A percentile compares a stretch with the other conserved stretches of the same genome.
Evolutionary conservation across 2,329 filamentous ascomycete genomes (phyloP).

Genomic region (Alternaria novae-zelandiae): DNA sequence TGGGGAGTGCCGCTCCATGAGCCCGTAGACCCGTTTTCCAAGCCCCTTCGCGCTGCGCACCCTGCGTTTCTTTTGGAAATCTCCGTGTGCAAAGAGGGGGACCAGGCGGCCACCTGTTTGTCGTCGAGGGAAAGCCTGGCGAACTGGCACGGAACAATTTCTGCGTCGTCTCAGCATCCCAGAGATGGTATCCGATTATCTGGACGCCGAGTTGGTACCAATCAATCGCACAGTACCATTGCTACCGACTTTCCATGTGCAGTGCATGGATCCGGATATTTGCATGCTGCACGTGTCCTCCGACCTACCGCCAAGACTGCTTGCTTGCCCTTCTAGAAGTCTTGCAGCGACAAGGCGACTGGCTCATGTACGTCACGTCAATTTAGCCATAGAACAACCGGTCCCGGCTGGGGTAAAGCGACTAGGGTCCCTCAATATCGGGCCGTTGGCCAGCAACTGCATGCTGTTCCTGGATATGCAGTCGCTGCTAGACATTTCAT

Average conservation of each 20-base stretch:
- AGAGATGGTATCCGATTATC: neutral
- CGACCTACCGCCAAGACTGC: conserved; percentile 15
- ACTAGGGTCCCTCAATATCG: conserved; percentile 25
- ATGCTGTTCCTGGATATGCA: conserved; percentile 12
- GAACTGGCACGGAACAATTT: conserved; percentile 35
- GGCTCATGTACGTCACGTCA: conserved; percentile 9
- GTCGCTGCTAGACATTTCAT: neutral
- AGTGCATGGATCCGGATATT: conserved; percentile 4
- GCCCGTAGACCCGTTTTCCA: conserved; percentile 39
- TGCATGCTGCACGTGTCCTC: conserved; percentile 1
- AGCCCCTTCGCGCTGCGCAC: conserved; percentile 8
- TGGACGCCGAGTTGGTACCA: conserved; percentile 8
- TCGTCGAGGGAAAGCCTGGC: neutral
- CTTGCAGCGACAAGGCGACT: conserved; percentile 9
- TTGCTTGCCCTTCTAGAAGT: conserved; percentile 24
- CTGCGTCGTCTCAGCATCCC: neutral
- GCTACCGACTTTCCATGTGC: neutral
- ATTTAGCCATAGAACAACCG: conserved; percentile 45
- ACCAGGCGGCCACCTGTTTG: neutral
- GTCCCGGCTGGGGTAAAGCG: conserved; percentile 8
- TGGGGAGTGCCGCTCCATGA: conserved; percentile 23
- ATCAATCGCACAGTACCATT: conserved; percentile 4
- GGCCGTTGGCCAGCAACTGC: conserved; percentile 19
- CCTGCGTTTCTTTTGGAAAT: neutral
- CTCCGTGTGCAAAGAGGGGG: neutral